Evolutionary conservation across 2,329 filamentous ascomycete species (phyloP).

Genomic region (Fusarium nodosum): DNA sequence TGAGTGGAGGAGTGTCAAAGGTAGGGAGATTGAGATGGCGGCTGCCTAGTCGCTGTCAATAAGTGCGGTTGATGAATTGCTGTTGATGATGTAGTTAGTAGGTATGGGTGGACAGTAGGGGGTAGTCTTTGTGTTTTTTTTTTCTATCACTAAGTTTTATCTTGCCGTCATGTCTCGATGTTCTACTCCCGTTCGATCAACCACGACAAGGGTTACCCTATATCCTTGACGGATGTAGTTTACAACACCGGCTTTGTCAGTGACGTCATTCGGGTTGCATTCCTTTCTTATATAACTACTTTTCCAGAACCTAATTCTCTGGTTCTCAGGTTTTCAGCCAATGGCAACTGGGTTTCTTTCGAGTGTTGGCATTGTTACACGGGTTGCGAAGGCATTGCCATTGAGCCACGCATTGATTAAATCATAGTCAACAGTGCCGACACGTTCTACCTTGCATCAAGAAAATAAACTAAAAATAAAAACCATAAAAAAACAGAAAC

Average conservation of each 20-base stretch:
- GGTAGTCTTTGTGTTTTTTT: not conserved
- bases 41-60: slow-evolving; percentile 33
- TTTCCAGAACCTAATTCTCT: fast-evolving
- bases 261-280: not conserved
- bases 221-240: not conserved
- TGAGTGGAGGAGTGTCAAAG: slow-evolving; percentile 70
- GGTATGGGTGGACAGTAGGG: not conserved
- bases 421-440: no score
- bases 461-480: no score
- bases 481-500: no score
- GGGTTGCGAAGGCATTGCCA: fast-evolving
- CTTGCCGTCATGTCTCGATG: not conserved
- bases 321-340: fast-evolving
- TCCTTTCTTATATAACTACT: fast-evolving
- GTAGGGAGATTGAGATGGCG: slow-evolving; percentile 60
- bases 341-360: fast-evolving
- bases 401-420: not conserved
- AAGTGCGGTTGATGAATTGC: not conserved
- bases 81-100: not conserved
- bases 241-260: not conserved
- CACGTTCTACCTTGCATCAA: no score
- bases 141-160: not conserved
- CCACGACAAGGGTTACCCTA: not conserved
- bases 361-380: no score
- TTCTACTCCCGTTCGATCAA: not conserved